Base-by-base conservation (phyloP, 75 land plant genomes). In the Azolla pinnata region DNA sequence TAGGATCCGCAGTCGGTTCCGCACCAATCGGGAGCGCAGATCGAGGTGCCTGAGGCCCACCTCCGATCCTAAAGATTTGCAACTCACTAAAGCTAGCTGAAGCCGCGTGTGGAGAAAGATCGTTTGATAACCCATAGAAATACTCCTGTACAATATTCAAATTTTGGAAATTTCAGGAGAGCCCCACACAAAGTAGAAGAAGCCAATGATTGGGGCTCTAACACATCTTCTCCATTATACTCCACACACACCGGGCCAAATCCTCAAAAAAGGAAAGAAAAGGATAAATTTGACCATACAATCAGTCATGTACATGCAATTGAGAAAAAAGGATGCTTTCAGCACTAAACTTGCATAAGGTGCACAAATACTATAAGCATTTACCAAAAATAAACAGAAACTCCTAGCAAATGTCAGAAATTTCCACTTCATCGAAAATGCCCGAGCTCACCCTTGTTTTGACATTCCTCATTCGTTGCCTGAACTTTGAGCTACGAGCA, bases 11-110 rank as follows among this genome's bases (percentile, higher is more conserved):
- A 54, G 83, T 74, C 42, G 97, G 97, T 60, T 92, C 96, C 40
- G 97, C 95, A 67, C 97, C 97, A 59, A 88, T 84, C 12, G 98
- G 98, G 18, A 93, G 71, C 30, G 98, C 98, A 48, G 98, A 93
- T 29, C 90, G 74, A 48, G 98, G 98, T 19, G 98, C 96, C 59
- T 89, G 96, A 12, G 98, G 98, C 1, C 98, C 89, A 42, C 97
- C 96, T 14, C 98, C 98, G 51, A 89, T 69, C 31, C 90, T 74
- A 61, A 81, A 88, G 42, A 93, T 75, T 54, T 64, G 71, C 26
- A 93, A 19, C 49, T 93, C 98, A 66, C 70, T 81, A 60, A 93
- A 89, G 63, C 73, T 89, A 25, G 70, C 80, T 44, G 81, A 61
- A 33, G 83, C 81, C 1, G 90, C 75, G 62, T 89, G 87, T 27